phyloP scores from a whole-genome alignment of 2,329 filamentous ascomycete genomes.

The Paracamarosporium sp. region DNA sequence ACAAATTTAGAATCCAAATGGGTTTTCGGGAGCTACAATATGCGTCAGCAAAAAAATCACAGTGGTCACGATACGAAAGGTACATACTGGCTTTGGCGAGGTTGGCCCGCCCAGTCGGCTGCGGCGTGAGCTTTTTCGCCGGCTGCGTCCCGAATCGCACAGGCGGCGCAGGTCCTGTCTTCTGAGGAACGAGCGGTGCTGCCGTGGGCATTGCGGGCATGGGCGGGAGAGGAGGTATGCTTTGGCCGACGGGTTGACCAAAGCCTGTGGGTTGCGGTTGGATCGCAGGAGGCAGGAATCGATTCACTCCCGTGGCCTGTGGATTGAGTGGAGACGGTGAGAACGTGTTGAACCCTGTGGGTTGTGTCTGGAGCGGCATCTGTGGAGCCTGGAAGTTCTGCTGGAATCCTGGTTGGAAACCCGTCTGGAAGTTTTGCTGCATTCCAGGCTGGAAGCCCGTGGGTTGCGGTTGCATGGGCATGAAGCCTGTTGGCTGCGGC shows the following conservation, averaged over 20 bases:
- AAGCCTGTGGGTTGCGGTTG: slow-evolving; percentile 63
- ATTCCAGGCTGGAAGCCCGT: slow-evolving; percentile 34
- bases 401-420: slow-evolving; percentile 55
- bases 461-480: slow-evolving; percentile 58
- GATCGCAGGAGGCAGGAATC: slow-evolving; percentile 53
- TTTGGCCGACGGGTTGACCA: slow-evolving; percentile 35
- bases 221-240: slow-evolving; percentile 60
- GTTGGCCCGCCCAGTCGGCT: slow-evolving; percentile 92
- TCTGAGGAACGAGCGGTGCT: slow-evolving; percentile 74
- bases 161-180: slow-evolving; percentile 84
- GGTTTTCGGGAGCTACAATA: slow-evolving; percentile 70
- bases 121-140: slow-evolving; percentile 78
- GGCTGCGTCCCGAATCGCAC: slow-evolving; percentile 84
- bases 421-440: slow-evolving; percentile 34
- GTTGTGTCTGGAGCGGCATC: slow-evolving; percentile 48
- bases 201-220: slow-evolving; percentile 64
- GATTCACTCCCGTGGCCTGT: slow-evolving; percentile 63
- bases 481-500: slow-evolving; percentile 50
- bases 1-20: slow-evolving; percentile 68
- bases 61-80: background rate
- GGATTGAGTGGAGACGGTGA: slow-evolving; percentile 51
- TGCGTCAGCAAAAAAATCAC: slow-evolving; percentile 1
- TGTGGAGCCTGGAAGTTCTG: slow-evolving; percentile 60
- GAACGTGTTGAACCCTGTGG: slow-evolving; percentile 48
- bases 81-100: slow-evolving; percentile 94